These are phyloP conservation scores for Dendryphion nanum DNA, from an alignment of 2,329 filamentous ascomycete genomes.

Conservation along the genomic window DNA sequence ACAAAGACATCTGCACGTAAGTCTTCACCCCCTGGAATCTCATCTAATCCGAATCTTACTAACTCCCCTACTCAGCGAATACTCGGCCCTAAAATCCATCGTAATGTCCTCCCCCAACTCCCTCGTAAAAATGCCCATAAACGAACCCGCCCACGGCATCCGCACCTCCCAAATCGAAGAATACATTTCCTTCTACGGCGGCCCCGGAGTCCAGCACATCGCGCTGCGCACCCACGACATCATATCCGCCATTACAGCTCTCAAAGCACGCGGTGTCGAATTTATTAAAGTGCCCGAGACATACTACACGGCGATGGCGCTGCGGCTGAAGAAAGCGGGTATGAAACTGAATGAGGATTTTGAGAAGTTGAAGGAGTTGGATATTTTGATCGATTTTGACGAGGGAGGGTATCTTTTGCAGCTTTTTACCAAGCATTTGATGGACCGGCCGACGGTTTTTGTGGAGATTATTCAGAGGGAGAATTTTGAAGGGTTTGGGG, in stretches of 20 bases:
- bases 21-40: constrained; percentile 1
- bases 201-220: constrained; percentile 90
- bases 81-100: constrained; percentile 81
- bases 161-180: constrained; percentile 95
- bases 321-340: constrained; percentile 64
- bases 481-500: constrained; percentile 87
- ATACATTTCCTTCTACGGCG: constrained; percentile 80
- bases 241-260: constrained; percentile 69
- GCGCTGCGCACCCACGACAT: constrained; percentile 82
- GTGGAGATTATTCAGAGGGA: constrained; percentile 94
- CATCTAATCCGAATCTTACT: not conserved
- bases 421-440: constrained; percentile 67
- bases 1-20: constrained; percentile 79
- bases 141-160: constrained; percentile 87
- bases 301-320: constrained; percentile 78
- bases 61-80: constrained; percentile 58
- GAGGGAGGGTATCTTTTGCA: constrained; percentile 81
- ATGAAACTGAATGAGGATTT: constrained; percentile 73
- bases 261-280: constrained; percentile 84
- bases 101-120: constrained; percentile 88
- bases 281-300: constrained; percentile 88
- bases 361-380: constrained; percentile 70
- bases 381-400: constrained; percentile 94
- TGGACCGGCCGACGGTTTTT: constrained; percentile 94
- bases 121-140: constrained; percentile 96